phyloP scores from a whole-genome alignment of 2,329 filamentous ascomycete genomes.

The Alternaria metachromatica region DNA sequence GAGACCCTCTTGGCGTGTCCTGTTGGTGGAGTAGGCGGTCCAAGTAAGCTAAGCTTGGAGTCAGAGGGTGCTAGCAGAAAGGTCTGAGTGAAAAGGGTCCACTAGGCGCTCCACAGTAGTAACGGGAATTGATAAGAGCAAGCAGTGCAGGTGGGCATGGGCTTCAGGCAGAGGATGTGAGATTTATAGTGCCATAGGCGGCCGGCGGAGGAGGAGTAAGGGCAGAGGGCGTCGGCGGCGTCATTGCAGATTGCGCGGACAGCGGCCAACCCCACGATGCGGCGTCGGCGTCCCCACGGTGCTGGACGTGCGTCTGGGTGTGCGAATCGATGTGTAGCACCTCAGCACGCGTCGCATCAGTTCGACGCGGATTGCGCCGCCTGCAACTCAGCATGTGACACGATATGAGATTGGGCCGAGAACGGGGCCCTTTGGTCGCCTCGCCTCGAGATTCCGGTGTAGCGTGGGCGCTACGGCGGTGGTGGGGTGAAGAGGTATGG shows the following conservation, averaged over 20 bases:
- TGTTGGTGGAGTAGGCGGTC: constrained; percentile 3
- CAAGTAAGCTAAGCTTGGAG: constrained; percentile 2
- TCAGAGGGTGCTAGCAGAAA: constrained; percentile 13
- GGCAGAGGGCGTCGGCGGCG: constrained; percentile 1
- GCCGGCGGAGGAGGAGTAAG: neutral
- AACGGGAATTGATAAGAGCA: constrained; percentile 15
- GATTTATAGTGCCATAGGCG: constrained; percentile 4
- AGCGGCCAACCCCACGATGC: constrained; percentile 20
- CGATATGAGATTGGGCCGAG: constrained; percentile 12
- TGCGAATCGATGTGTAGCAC: constrained; percentile 26
- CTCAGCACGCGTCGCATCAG: constrained; percentile 16
- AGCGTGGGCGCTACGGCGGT: neutral
- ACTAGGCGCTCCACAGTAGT: constrained; percentile 19
- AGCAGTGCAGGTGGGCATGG: neutral
- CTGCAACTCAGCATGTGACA: constrained; percentile 20
- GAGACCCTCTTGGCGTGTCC: constrained; percentile 13
- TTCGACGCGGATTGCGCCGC: constrained; percentile 5
- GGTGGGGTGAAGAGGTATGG: constrained; percentile 1
- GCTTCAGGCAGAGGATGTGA: neutral
- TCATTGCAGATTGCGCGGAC: neutral
- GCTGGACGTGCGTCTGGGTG: constrained; percentile 13
- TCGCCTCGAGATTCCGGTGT: constrained; percentile 3
- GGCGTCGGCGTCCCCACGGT: constrained; percentile 15
- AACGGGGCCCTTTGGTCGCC: constrained; percentile 1
- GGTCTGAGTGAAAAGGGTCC: constrained; percentile 14